Evolutionary conservation across 768 basidiomycete species (phyloP).

Genomic region (Leucogyrophana mollusca): DNA sequence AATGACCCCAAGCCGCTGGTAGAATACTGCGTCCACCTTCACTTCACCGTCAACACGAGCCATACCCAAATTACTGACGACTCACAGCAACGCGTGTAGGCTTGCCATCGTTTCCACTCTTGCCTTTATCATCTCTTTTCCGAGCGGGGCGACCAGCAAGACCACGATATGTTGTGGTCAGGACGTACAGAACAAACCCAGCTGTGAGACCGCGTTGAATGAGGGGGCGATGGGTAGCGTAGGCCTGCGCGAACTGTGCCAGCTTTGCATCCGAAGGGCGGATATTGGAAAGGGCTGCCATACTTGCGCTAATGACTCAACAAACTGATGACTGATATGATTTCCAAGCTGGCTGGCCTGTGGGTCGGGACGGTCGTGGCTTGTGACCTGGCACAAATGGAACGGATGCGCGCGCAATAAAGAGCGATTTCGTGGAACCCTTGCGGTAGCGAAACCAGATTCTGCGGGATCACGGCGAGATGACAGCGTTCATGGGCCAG

Average conservation of each 20-base stretch:
- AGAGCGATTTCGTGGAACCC: too few relatives aligned
- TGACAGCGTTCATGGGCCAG: too few relatives aligned
- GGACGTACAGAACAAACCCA: constrained; percentile 69
- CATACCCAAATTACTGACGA: too few relatives aligned
- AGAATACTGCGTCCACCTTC: constrained; percentile 94
- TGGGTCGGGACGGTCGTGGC: too few relatives aligned
- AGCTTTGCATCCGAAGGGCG: constrained; percentile 36
- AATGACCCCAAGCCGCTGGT: constrained; percentile 72
- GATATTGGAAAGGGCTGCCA: constrained; percentile 28
- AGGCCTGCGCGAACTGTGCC: constrained; percentile 46
- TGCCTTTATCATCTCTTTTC: constrained; percentile 12
- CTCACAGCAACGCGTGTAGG: constrained; percentile 68
- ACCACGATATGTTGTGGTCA: constrained; percentile 60
- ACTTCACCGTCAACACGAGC: too few relatives aligned
- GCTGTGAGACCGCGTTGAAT: constrained; percentile 71
- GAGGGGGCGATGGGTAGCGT: constrained; percentile 62
- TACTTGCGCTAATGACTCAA: too few relatives aligned
- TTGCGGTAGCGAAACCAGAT: too few relatives aligned
- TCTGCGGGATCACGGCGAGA: too few relatives aligned
- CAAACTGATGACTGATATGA: too few relatives aligned
- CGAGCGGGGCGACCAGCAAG: constrained; percentile 45
- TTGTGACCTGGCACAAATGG: too few relatives aligned
- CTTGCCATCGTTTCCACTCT: constrained; percentile 36
- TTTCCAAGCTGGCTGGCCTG: too few relatives aligned
- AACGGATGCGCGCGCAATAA: too few relatives aligned